Base-by-base conservation (phyloP, 768 basidiomycete genomes). In the Vararia minispora region DNA sequence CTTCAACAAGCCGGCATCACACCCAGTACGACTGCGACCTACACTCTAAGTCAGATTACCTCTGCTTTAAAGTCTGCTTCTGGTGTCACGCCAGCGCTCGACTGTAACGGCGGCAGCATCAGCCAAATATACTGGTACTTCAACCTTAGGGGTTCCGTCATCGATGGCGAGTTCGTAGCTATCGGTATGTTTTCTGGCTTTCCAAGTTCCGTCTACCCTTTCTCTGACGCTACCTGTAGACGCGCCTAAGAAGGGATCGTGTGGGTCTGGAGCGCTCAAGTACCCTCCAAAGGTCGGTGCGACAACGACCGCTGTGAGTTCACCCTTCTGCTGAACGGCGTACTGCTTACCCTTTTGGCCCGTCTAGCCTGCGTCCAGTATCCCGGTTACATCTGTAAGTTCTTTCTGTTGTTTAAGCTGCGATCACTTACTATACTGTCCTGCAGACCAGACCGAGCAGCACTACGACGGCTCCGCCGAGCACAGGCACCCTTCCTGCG, bases 1-100 rank as follows among this genome's bases (percentile, higher is more conserved):
- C 75, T 90, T 28, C 59, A 64, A 11, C 59, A 68, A 16, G 76
- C 68, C n/a, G 84, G 84, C 18, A 89, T 90, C 48, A 72, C 70
- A 3, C 88, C 88, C 10, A 69, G 68, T n/a, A 58, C 62, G 3
- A 62, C 57, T 43, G 52, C 58, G 47, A 82, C 80, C 0, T 76
- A 75, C 54, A 72, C 72, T 0, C 65, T 82, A 13, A 59, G 71
- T 11, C 51, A 63, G 8, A 51, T 85, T 32, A 63, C 65, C 9
- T 52, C 65, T 26, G 82, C 79, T 3, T 59, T 86, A 33, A 62
- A 69, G 53, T 39, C 58, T 9, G 74, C 65, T 24, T 71, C 69
- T 4, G 76, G 71, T 22, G 78, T 73, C 38, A 74, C 65, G 2
- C 76, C 76, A 2, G 50, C 58, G 6, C 50, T 79, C 10, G 57